Evolutionary conservation across 495 filamentous ascomycete genomes (phyloP).

Genomic region (Neurospora sp.): DNA sequence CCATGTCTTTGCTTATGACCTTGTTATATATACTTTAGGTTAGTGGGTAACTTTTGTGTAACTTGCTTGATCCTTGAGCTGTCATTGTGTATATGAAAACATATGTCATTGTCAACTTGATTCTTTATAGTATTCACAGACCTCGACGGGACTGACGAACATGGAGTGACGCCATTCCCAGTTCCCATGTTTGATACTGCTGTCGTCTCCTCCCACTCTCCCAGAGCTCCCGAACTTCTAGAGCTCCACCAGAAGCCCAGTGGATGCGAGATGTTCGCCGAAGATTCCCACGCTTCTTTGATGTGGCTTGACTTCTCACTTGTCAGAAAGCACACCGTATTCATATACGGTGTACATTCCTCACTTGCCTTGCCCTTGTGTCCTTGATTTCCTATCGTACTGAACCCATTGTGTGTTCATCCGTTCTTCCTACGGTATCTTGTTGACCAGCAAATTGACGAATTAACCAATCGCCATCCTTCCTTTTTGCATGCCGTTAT

Average conservation of each 20-base stretch:
- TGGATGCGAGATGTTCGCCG: background rate
- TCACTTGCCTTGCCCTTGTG: background rate
- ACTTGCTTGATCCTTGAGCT: too few species aligned
- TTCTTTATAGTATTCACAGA: too few species aligned
- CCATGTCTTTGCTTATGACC: too few species aligned
- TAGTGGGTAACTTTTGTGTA: too few species aligned
- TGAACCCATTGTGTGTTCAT: background rate
- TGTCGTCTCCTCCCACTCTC: too few species aligned
- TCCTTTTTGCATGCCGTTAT: background rate
- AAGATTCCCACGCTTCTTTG: background rate
- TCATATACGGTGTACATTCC: background rate
- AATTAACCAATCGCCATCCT: background rate
- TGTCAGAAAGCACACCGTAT: background rate
- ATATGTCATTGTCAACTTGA: too few species aligned
- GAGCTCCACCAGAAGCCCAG: background rate
- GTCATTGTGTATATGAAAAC: too few species aligned
- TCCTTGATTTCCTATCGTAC: background rate
- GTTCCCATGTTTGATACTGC: background rate
- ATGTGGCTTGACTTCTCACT: background rate
- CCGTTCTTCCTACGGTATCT: too few species aligned
- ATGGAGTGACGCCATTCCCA: background rate
- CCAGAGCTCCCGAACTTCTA: background rate
- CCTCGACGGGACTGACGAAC: background rate
- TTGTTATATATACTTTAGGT: too few species aligned
- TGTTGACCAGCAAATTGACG: too few species aligned